Evolutionary conservation across 495 filamentous ascomycete genomes (phyloP).

Genomic region (Penicillium longicatenatum): DNA sequence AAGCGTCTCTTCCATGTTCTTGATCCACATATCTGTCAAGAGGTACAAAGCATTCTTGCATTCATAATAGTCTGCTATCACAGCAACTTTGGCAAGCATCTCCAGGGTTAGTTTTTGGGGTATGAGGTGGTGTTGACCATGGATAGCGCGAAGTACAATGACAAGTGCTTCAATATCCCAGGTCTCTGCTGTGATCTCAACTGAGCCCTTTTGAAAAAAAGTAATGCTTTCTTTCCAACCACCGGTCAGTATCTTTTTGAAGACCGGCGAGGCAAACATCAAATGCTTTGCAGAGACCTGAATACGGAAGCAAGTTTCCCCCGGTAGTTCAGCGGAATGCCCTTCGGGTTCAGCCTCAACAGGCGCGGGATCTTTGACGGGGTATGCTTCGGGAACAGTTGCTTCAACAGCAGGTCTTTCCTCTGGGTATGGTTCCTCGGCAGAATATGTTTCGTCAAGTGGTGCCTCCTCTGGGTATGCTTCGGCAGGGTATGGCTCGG

Average conservation of each 20-base stretch:
- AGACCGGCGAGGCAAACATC: slow-evolving; percentile 47
- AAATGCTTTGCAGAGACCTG: slow-evolving; percentile 57
- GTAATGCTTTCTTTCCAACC: slow-evolving; percentile 38
- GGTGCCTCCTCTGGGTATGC: background rate
- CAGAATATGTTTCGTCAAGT: background rate
- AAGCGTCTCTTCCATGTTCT: slow-evolving; percentile 19
- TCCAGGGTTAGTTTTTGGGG: slow-evolving; percentile 43
- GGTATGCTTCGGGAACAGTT: background rate
- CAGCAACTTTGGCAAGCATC: slow-evolving; percentile 50
- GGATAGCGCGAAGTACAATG: slow-evolving; percentile 53
- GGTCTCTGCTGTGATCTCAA: slow-evolving; percentile 38
- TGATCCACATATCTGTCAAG: slow-evolving; percentile 49
- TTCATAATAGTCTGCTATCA: slow-evolving; percentile 54
- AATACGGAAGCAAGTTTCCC: slow-evolving; percentile 7
- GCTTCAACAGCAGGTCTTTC: background rate
- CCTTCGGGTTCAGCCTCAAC: background rate
- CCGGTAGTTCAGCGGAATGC: background rate
- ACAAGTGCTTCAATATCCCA: slow-evolving; percentile 49
- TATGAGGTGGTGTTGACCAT: slow-evolving; percentile 45
- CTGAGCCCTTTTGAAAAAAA: slow-evolving; percentile 39
- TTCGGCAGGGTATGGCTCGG: background rate
- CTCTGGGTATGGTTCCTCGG: background rate
- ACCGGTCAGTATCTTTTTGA: slow-evolving; percentile 36
- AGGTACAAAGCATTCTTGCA: slow-evolving; percentile 45
- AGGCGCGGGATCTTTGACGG: background rate